Conservation (phyloP, 192 early-diverging fungal species). For the Coemansia sp. region DNA sequence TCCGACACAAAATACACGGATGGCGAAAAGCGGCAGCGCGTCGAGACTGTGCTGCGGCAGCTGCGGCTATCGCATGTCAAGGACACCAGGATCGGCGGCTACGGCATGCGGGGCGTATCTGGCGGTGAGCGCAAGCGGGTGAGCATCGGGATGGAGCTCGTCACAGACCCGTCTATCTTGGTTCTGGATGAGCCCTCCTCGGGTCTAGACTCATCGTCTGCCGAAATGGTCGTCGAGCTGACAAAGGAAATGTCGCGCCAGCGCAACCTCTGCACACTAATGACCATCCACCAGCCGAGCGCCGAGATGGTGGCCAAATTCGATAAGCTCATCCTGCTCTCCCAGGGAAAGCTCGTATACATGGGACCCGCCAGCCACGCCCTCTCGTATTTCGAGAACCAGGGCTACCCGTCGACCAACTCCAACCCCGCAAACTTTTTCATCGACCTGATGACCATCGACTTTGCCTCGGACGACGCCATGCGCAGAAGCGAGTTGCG, state of each 20-base stretch:
- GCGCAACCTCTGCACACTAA: conserved; percentile 68
- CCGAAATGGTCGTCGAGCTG: conserved; percentile 57
- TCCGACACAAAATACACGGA: conserved; percentile 50
- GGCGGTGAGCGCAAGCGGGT: conserved; percentile 56
- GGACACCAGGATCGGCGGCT: conserved; percentile 51
- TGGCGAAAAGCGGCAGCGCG: conserved; percentile 53
- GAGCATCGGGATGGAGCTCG: conserved; percentile 46
- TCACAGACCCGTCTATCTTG: conserved; percentile 55
- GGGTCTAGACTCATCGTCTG: conserved; percentile 66
- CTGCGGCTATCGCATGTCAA: conserved; percentile 62
- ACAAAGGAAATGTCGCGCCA: conserved; percentile 56
- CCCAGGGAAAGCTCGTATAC: conserved; percentile 61
- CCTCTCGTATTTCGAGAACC: conserved; percentile 42
- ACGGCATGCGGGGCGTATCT: conserved; percentile 45
- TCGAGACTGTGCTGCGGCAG: conserved; percentile 59
- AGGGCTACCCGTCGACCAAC: conserved; percentile 56
- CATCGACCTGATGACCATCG: conserved; percentile 58
- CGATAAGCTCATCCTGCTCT: conserved; percentile 70
- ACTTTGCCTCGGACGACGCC: conserved; percentile 39
- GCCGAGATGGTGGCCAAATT: conserved; percentile 75
- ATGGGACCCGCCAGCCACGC: conserved; percentile 49
- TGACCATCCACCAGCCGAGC: conserved; percentile 88
- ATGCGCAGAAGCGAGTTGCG: conserved; percentile 31
- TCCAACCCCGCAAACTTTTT: conserved; percentile 69
- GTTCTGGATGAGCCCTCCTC: conserved; percentile 58